A percentile compares a stretch with the other conserved stretches of the same genome.
Conservation (phyloP, 805 yeast species). For the Trichomonascus vanleenenianus region DNA sequence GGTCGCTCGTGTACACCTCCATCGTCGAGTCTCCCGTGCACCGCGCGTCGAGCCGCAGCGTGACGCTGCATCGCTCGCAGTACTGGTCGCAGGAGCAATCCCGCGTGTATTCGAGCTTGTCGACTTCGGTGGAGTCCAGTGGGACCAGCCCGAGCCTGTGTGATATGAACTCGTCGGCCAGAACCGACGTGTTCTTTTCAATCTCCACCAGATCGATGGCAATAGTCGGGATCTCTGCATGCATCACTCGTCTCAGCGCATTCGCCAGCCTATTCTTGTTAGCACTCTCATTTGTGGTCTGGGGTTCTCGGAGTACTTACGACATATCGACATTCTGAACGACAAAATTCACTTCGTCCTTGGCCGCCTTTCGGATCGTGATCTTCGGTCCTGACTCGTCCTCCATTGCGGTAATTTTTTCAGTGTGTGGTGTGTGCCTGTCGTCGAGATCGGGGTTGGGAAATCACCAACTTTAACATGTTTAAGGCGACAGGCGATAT, state of each 20-base stretch:
- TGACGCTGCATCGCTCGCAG: constrained; percentile 92
- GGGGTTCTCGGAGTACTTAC: constrained; percentile 23
- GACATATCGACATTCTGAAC: constrained; percentile 81
- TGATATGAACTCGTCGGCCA: constrained; percentile 94
- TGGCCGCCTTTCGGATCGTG: constrained; percentile 77
- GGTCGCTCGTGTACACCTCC: constrained; percentile 83
- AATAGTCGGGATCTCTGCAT: constrained; percentile 95
- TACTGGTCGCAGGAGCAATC: constrained; percentile 98
- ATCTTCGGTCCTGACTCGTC: constrained; percentile 57
- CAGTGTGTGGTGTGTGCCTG: neutral
- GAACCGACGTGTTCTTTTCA: constrained; percentile 83
- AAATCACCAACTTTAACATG: too few relatives aligned
- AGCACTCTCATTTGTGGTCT: neutral
- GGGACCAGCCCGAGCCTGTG: constrained; percentile 94
- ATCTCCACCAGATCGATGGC: constrained; percentile 96
- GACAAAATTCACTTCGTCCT: constrained; percentile 86
- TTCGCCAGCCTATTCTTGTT: constrained; percentile 53
- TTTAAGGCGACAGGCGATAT: too few relatives aligned
- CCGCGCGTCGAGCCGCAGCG: constrained; percentile 74
- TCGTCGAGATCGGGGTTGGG: too few relatives aligned
- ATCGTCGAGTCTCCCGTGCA: constrained; percentile 84
- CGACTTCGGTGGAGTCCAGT: constrained; percentile 74
- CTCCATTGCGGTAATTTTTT: constrained; percentile 19
- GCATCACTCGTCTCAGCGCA: constrained; percentile 82
- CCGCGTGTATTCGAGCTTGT: constrained; percentile 66